Evolutionary conservation across 2,329 filamentous ascomycete species (phyloP).

Genomic region (Nemania diffusa): DNA sequence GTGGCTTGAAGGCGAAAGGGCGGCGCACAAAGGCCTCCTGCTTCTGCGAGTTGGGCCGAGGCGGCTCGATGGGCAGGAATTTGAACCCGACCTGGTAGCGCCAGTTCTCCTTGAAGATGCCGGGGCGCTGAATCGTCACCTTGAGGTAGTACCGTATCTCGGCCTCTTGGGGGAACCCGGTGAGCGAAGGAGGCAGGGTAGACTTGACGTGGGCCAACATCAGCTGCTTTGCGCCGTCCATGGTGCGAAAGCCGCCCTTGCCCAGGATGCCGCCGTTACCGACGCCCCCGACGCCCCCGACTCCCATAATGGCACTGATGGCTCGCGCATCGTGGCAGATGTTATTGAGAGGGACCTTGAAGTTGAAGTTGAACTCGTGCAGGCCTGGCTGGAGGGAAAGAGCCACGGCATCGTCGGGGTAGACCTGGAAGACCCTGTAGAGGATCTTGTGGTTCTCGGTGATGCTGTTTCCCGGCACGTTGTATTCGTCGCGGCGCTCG

Average conservation of each 20-base stretch:
- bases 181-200: slow-evolving; percentile 88
- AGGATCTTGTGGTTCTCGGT: slow-evolving; percentile 77
- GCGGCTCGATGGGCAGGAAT: slow-evolving; percentile 92
- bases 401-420: slow-evolving; percentile 66
- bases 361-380: slow-evolving; percentile 80
- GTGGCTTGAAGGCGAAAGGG: slow-evolving; percentile 66
- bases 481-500: slow-evolving; percentile 55
- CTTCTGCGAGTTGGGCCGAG: slow-evolving; percentile 71
- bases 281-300: slow-evolving; percentile 59
- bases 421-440: slow-evolving; percentile 79
- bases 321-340: slow-evolving; percentile 67
- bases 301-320: slow-evolving; percentile 64
- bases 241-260: slow-evolving; percentile 65
- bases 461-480: slow-evolving; percentile 55
- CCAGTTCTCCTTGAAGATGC: slow-evolving; percentile 91
- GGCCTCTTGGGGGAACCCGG: slow-evolving; percentile 85
- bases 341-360: slow-evolving; percentile 83
- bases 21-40: slow-evolving; percentile 88
- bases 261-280: slow-evolving; percentile 58
- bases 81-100: slow-evolving; percentile 76
- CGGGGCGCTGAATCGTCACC: slow-evolving; percentile 89
- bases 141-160: slow-evolving; percentile 96
- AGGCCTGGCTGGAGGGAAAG: slow-evolving; percentile 67
- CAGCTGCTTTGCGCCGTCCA: slow-evolving; percentile 71
- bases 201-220: slow-evolving; percentile 79